Percentiles rank a stretch among this genome's conserved stretches.
Evolutionary conservation across 805 yeast species (phyloP).

Genomic region (Kluyveromyces starmeri): DNA sequence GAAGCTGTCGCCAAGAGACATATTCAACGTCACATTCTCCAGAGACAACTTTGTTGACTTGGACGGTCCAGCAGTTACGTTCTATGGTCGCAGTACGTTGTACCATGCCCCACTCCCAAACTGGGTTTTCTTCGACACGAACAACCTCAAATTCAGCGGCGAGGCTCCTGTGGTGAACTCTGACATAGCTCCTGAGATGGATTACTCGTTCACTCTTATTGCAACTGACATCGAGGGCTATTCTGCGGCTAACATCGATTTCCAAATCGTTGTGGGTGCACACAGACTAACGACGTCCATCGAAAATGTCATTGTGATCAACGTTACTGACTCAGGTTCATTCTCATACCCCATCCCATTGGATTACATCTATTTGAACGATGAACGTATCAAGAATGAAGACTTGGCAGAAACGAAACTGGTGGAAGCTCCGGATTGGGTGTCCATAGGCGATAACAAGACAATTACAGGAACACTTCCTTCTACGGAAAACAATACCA

Average conservation of each 20-base stretch:
- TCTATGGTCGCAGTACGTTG: slow-evolving; percentile 64
- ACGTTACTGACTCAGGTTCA: slow-evolving; percentile 55
- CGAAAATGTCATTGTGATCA: slow-evolving; percentile 47
- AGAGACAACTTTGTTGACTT: slow-evolving; percentile 45
- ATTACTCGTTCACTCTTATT: slow-evolving; percentile 60
- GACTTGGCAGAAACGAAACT: slow-evolving; percentile 49
- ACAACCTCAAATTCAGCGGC: slow-evolving; percentile 65
- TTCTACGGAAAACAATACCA: slow-evolving; percentile 28
- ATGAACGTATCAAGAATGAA: slow-evolving; percentile 33
- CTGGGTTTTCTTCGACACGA: slow-evolving; percentile 69
- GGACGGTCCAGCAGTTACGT: slow-evolving; percentile 44
- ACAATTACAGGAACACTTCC: slow-evolving; percentile 53
- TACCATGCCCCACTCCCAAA: slow-evolving; percentile 85
- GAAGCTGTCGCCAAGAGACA: slow-evolving; percentile 61
- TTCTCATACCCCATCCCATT: slow-evolving; percentile 56
- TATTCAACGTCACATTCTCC: slow-evolving; percentile 58
- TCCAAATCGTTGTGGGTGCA: slow-evolving; percentile 77
- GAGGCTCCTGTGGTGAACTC: slow-evolving; percentile 84
- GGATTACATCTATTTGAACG: slow-evolving; percentile 56
- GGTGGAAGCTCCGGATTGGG: slow-evolving; percentile 53
- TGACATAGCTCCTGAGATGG: slow-evolving; percentile 76
- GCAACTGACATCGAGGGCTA: slow-evolving; percentile 74
- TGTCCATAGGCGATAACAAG: slow-evolving; percentile 33
- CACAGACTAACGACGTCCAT: slow-evolving; percentile 67
- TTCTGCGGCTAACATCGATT: slow-evolving; percentile 60